Conservation (phyloP, 116 monocot species). For the Posidonia oceanica region DNA sequence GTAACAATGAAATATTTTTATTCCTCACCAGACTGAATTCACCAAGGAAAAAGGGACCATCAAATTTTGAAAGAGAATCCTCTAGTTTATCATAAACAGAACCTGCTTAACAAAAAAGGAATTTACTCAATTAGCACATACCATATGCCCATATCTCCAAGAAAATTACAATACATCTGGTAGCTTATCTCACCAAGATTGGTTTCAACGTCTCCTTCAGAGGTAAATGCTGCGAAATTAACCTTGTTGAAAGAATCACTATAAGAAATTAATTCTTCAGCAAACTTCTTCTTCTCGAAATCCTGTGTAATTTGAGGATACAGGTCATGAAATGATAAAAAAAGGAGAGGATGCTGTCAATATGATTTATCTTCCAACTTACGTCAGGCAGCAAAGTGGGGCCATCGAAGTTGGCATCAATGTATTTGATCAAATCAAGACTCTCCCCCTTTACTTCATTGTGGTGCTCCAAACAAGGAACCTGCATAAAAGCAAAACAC, state of each 20-base stretch:
- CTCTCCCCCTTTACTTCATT: conserved; percentile 35
- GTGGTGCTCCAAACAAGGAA: conserved; percentile 29
- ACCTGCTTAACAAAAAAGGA: conserved; percentile 17
- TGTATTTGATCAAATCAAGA: conserved; percentile 40
- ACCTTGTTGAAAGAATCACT: conserved; percentile 36
- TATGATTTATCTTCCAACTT: conserved; percentile 5
- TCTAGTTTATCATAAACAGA: conserved; percentile 54
- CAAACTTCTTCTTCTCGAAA: conserved; percentile 41
- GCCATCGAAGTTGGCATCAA: conserved; percentile 25
- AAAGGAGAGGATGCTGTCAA: no score
- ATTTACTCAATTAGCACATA: background rate
- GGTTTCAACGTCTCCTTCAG: conserved; percentile 30
- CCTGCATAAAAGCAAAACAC: background rate
- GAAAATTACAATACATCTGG: background rate
- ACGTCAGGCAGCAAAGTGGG: conserved; percentile 59
- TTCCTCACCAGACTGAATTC: conserved; percentile 42
- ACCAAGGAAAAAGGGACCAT: conserved; percentile 64
- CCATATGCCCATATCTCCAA: no score
- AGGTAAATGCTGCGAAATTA: conserved; percentile 7
- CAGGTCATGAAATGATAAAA: background rate
- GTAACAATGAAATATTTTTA: background rate
- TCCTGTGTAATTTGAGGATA: conserved; percentile 23
- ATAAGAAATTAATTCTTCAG: conserved; percentile 48
- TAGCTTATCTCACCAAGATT: conserved; percentile 33
- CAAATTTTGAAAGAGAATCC: conserved; percentile 41